Conservation (phyloP, 2,329 filamentous ascomycete species). For the Colletotrichum lentis region DNA sequence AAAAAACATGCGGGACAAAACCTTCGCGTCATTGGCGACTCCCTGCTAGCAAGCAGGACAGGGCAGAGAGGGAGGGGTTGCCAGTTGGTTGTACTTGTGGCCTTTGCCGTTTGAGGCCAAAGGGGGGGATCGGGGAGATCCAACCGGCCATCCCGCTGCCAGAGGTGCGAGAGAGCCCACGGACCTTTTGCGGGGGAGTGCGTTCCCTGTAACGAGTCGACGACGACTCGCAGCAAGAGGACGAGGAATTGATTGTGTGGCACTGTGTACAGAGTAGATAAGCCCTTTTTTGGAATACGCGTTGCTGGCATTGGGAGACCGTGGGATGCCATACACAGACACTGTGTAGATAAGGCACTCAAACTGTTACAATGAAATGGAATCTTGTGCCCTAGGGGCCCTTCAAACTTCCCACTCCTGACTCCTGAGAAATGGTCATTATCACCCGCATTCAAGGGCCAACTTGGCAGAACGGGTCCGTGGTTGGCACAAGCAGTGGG, state of each 20-base stretch:
- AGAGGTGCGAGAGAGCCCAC: constrained; percentile 9
- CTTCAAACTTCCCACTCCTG: background rate
- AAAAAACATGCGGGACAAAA: background rate
- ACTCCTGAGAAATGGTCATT: background rate
- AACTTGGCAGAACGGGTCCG: background rate
- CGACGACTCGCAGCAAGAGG: too few relatives aligned
- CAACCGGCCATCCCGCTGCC: constrained; percentile 26
- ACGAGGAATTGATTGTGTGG: too few relatives aligned
- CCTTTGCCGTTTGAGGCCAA: constrained; percentile 17
- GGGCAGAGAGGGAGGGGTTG: too few relatives aligned
- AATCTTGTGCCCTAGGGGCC: too few relatives aligned
- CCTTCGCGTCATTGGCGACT: background rate
- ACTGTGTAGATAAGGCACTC: too few relatives aligned
- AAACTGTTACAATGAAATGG: too few relatives aligned
- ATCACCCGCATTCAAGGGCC: background rate
- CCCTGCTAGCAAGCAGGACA: background rate
- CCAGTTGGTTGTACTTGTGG: too few relatives aligned
- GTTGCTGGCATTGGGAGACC: background rate
- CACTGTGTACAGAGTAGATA: too few relatives aligned
- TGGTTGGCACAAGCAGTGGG: background rate
- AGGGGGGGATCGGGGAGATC: constrained; percentile 26
- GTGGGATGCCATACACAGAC: too few relatives aligned
- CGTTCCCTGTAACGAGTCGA: background rate
- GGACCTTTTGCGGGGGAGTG: constrained; percentile 17
- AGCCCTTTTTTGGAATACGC: too few relatives aligned